Evolutionary conservation across 2,329 filamentous ascomycete genomes (phyloP).

Genomic region (Fusarium dimerum): DNA sequence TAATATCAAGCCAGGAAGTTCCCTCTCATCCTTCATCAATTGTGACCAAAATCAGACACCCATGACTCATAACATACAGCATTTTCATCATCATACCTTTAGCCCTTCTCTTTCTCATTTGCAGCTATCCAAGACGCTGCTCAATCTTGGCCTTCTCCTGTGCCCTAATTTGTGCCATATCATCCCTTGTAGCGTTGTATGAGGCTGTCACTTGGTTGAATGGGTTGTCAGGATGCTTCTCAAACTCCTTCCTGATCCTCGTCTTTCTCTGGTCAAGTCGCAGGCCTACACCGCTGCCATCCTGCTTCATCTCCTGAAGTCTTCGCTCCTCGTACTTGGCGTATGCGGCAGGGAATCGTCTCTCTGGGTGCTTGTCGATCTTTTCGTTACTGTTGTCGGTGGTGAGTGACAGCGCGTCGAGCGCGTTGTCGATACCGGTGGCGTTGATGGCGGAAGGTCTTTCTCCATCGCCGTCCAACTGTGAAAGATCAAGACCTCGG

Average conservation of each 20-base stretch:
- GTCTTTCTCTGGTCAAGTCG: conserved; percentile 83
- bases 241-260: conserved; percentile 86
- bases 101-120: background rate
- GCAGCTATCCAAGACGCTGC: conserved; percentile 55
- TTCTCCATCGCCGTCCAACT: conserved; percentile 67
- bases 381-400: conserved; percentile 60
- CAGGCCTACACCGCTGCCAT: conserved; percentile 71
- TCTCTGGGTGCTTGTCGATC: conserved; percentile 86
- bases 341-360: conserved; percentile 83
- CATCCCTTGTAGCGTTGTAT: conserved; percentile 79
- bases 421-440: conserved; percentile 87
- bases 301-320: conserved; percentile 80
- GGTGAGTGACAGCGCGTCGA: conserved; percentile 78
- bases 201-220: conserved; percentile 80
- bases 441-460: conserved; percentile 70
- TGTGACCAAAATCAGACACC: background rate
- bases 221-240: conserved; percentile 91
- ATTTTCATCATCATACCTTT: background rate
- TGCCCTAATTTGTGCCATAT: conserved; percentile 66
- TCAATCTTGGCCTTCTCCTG: conserved; percentile 76
- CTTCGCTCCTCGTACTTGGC: conserved; percentile 79
- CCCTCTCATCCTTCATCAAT: too few species aligned
- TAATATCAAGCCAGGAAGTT: too few species aligned
- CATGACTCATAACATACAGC: conserved; percentile 1
- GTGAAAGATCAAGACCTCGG: conserved; percentile 71